Base-by-base conservation (phyloP, 768 basidiomycete genomes). In the Russula lepida region DNA sequence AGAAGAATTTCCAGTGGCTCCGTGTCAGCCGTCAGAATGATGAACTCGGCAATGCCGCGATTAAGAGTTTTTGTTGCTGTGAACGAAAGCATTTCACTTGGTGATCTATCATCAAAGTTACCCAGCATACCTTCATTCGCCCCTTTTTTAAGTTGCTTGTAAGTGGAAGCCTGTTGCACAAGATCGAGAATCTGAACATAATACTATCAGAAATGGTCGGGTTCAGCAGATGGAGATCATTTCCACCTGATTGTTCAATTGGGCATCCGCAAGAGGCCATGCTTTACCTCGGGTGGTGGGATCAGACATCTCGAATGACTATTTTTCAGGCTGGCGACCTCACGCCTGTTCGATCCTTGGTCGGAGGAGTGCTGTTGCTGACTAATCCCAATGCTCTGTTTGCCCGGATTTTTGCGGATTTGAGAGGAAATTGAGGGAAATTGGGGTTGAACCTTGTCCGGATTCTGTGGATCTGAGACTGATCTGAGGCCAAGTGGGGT, bases 91-190 rank as follows among this genome's bases (percentile, higher is more conserved):
- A 19, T 35, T 19, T 51, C 23, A 39, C 25, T 50, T 6, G 6
- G 13, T 25, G 50, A 48, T 35, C 32, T n/a, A 23, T 37, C 47
- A 46, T 28, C 12, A 15, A 27, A 13, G 27, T 28, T 54, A 33
- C 50, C n/a, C 19, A 17, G 69, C 79, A 37, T 52, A 90, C 92
- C 90, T 83, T 99, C 97, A 75, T 99, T 99, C 46, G 97, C 97
- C 63, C 97, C 95, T 78, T 98, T 98, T 78, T 98, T 98, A 51
- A 98, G 77, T 74, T 98, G 95, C 77, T 98, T 98, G 79, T 95
- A 97, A 74, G 94, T 88, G n/a, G 84, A 79, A 44, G 95, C 95
- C 75, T 95, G 91, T 72, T 97, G 92, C 33, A 97, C 89, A 59
- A 98, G 80, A 70, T 98, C 95, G 57, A 99, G 82, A 70, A 98